Conservation (phyloP, 169 alveolate species). For the Plasmodium fragile region DNA sequence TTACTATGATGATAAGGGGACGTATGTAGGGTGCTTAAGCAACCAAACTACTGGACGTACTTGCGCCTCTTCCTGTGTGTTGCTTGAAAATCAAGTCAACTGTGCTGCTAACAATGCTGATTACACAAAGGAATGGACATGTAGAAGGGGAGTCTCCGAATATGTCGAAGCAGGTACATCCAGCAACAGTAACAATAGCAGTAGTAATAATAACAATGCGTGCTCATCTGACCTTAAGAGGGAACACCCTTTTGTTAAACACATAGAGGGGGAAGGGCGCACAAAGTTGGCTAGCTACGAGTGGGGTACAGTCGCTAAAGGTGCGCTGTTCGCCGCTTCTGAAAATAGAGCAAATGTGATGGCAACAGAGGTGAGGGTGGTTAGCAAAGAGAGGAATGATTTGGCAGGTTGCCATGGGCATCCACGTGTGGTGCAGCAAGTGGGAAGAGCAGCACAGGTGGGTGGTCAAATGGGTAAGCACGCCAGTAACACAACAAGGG, state of each 20-base stretch:
- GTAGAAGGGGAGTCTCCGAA: background rate
- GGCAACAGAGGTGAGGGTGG: background rate
- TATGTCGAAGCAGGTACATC: background rate
- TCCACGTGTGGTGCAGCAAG: background rate
- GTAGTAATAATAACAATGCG: background rate
- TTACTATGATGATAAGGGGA: conserved; percentile 8
- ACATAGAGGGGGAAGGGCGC: background rate
- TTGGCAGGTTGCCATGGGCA: background rate
- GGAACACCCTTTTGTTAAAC: background rate
- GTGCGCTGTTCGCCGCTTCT: background rate
- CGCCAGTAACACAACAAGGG: background rate
- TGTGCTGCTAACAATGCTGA: background rate
- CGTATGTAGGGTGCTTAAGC: background rate
- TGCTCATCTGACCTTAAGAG: background rate
- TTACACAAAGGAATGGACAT: background rate
- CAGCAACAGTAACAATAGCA: background rate
- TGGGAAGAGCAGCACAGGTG: background rate
- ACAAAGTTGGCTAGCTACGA: background rate
- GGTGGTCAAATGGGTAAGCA: background rate
- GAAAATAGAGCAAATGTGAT: background rate
- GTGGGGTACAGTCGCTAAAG: background rate
- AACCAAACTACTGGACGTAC: conserved; percentile 6
- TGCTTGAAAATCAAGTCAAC: background rate
- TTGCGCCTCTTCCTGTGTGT: background rate
- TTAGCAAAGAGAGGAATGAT: background rate